Evolutionary conservation across 2,329 filamentous ascomycete genomes (phyloP).

Genomic region (Metarhizium anisopliae): DNA sequence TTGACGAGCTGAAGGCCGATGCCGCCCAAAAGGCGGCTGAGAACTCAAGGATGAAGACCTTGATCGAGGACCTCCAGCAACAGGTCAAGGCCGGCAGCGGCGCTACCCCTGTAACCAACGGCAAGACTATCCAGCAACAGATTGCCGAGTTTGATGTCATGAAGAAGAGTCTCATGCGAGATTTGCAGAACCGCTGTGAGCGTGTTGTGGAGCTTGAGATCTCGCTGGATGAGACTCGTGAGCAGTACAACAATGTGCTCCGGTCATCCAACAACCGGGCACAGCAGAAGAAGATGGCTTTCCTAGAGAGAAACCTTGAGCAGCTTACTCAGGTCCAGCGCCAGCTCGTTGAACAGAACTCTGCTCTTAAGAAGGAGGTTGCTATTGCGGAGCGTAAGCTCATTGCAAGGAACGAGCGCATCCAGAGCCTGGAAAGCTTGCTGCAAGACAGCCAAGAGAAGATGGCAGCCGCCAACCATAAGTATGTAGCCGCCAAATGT

Average conservation of each 20-base stretch:
- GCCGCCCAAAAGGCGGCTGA: slow-evolving; percentile 71
- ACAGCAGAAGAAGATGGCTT: slow-evolving; percentile 99
- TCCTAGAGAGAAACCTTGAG: slow-evolving; percentile 95
- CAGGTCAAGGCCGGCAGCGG: slow-evolving; percentile 55
- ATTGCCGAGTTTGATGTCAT: slow-evolving; percentile 98
- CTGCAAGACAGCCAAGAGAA: slow-evolving; percentile 98
- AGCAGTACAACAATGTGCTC: slow-evolving; percentile 98
- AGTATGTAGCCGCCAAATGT: slow-evolving; percentile 49
- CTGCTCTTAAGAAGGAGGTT: slow-evolving; percentile 95
- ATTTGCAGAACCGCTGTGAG: slow-evolving; percentile 96
- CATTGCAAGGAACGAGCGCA: slow-evolving; percentile 92
- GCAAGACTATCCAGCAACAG: slow-evolving; percentile 93
- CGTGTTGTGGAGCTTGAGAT: slow-evolving; percentile 97
- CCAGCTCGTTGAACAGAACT: slow-evolving; percentile 96
- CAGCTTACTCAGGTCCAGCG: slow-evolving; percentile 95
- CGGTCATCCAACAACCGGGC: slow-evolving; percentile 95
- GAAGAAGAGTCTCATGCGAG: slow-evolving; percentile 99
- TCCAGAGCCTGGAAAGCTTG: slow-evolving; percentile 83
- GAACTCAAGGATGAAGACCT: slow-evolving; percentile 68
- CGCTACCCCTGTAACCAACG: slow-evolving; percentile 56
- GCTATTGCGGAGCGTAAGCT: slow-evolving; percentile 97
- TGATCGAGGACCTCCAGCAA: slow-evolving; percentile 72
- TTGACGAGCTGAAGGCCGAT: slow-evolving; percentile 69
- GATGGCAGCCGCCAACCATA: slow-evolving; percentile 90
- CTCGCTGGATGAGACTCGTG: slow-evolving; percentile 89